phyloP scores from a whole-genome alignment of 331 rosid genomes.

The Rhamnella rubrinervis region DNA sequence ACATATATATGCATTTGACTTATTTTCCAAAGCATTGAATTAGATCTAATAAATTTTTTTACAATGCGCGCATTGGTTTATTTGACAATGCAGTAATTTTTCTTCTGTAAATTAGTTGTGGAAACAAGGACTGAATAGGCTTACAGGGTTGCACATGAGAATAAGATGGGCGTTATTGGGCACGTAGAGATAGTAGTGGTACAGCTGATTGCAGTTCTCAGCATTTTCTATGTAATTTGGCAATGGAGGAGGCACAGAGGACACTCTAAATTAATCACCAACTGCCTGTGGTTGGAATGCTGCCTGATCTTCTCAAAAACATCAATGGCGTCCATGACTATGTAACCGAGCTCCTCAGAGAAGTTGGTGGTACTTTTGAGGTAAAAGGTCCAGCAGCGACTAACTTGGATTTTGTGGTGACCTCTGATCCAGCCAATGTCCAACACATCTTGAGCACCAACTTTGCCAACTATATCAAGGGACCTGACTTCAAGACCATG shows the following conservation, averaged over 20 bases:
- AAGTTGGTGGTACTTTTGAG: conserved; percentile 21
- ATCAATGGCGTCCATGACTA: conserved; percentile 25
- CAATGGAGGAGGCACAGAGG: no score
- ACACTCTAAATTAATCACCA: background rate
- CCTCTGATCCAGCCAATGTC: conserved; percentile 44
- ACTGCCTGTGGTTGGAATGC: conserved; percentile 49
- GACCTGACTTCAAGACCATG: conserved; percentile 34
- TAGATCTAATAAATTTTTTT: no score
- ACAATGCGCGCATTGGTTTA: no score
- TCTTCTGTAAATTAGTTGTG: conserved; percentile 13
- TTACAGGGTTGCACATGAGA: no score
- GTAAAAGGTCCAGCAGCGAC: conserved; percentile 34
- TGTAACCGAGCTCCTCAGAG: background rate
- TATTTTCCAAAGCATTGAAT: no score
- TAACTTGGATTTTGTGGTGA: conserved; percentile 18
- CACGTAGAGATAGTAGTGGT: no score
- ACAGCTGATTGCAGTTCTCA: no score
- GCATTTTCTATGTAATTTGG: background rate
- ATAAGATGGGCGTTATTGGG: no score
- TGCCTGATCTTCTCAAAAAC: conserved; percentile 29
- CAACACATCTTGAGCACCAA: conserved; percentile 35
- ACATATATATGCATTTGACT: no score
- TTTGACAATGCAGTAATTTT: conserved; percentile 8
- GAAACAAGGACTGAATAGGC: conserved; percentile 25
- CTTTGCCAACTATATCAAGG: conserved; percentile 38